These are phyloP conservation scores for Solanum etuberosum DNA, from an alignment of 257 asterid genomes.

Conservation along the genomic window DNA sequence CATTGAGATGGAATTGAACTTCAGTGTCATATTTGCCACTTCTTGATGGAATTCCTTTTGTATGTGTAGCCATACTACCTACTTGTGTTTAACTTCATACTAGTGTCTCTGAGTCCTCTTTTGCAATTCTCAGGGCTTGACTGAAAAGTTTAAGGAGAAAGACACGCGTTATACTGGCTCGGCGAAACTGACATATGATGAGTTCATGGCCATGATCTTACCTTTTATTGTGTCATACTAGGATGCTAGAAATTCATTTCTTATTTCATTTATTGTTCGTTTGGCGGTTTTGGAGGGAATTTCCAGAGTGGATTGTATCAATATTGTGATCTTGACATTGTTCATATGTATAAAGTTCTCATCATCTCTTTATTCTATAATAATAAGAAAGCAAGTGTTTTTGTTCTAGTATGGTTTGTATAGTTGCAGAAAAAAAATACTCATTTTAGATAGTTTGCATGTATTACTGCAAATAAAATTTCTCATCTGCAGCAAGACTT, in stretches of 20 bases:
- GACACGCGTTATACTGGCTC: conserved; percentile 63
- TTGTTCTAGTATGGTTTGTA: neutral
- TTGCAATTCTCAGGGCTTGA: conserved; percentile 55
- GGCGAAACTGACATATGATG: conserved; percentile 58
- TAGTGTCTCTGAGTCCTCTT: neutral
- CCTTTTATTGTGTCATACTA: conserved; percentile 44
- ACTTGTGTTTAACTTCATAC: neutral
- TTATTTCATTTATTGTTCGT: neutral
- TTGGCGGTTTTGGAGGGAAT: neutral
- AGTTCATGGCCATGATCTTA: conserved; percentile 67
- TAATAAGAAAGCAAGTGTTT: neutral
- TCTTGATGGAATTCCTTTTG: neutral
- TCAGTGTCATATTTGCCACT: neutral
- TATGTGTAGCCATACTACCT: neutral
- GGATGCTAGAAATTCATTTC: neutral
- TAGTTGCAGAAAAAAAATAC: neutral
- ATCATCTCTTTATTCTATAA: neutral
- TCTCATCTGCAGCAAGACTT: neutral
- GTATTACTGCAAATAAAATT: neutral
- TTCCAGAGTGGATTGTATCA: neutral
- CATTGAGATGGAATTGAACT: neutral
- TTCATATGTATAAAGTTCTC: neutral
- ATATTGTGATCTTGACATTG: neutral
- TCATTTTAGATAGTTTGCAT: neutral
- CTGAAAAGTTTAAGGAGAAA: conserved; percentile 88